phyloP scores from a whole-genome alignment of 2,329 filamentous ascomycete species.

The Hymenoscyphus repandus region DNA sequence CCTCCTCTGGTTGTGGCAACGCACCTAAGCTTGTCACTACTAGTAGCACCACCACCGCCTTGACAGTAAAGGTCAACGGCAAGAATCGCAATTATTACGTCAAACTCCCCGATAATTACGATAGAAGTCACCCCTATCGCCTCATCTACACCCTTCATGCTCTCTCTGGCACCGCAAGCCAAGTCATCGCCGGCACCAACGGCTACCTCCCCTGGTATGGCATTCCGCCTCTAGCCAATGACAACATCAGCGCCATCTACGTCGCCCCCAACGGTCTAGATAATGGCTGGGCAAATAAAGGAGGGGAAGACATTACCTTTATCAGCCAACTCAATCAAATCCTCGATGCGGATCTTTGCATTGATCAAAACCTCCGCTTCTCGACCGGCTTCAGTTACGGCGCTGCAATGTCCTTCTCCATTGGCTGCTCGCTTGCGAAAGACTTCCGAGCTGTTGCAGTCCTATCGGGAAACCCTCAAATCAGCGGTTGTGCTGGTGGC shows the following conservation, averaged over 20 bases:
- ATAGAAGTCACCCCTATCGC: slow-evolving; percentile 34
- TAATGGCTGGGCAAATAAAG: slow-evolving; percentile 31
- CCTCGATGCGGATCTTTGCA: slow-evolving; percentile 31
- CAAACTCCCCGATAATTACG: slow-evolving; percentile 36
- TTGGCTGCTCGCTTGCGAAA: slow-evolving; percentile 32
- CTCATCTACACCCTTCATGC: slow-evolving; percentile 40
- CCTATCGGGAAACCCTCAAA: slow-evolving; percentile 20
- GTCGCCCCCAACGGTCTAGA: slow-evolving; percentile 33
- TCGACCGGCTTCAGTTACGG: slow-evolving; percentile 34
- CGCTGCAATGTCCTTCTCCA: slow-evolving; percentile 32
- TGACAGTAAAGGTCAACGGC: slow-evolving; percentile 35
- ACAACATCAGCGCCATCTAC: slow-evolving; percentile 28
- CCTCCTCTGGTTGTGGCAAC: slow-evolving; percentile 33
- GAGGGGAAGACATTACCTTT: slow-evolving; percentile 33
- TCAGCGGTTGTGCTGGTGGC: slow-evolving; percentile 30
- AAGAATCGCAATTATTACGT: slow-evolving; percentile 37
- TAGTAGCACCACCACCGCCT: slow-evolving; percentile 25
- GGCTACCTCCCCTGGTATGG: slow-evolving; percentile 28
- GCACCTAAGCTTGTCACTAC: slow-evolving; percentile 16
- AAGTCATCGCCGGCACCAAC: slow-evolving; percentile 32
- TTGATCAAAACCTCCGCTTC: slow-evolving; percentile 31
- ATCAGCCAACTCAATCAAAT: slow-evolving; percentile 29
- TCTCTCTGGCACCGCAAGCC: slow-evolving; percentile 35
- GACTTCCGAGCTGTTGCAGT: slow-evolving; percentile 32
- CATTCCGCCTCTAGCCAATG: slow-evolving; percentile 27